Conservation (phyloP, 2,329 filamentous ascomycete genomes). For the Colletotrichum cordylinicola region DNA sequence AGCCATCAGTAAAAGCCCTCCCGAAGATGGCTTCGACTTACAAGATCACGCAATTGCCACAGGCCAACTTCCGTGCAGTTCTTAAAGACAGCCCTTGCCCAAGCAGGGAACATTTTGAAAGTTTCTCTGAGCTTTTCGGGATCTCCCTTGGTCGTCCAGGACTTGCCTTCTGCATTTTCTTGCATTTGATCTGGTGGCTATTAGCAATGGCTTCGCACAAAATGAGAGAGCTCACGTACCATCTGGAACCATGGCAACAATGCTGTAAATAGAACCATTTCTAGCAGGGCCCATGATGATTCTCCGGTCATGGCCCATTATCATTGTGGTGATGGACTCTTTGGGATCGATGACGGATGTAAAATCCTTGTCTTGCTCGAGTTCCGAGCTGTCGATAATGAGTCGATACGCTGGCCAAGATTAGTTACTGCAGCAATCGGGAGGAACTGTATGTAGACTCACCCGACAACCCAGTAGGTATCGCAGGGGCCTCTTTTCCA, state of each 20-base stretch:
- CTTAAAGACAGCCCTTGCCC: conserved; percentile 39
- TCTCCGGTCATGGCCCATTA: conserved; percentile 45
- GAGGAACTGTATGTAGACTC: neutral
- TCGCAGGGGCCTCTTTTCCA: conserved; percentile 21
- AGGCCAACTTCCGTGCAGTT: conserved; percentile 38
- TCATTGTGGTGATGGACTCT: conserved; percentile 48
- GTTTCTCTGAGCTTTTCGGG: conserved; percentile 40
- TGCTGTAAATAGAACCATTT: conserved; percentile 43
- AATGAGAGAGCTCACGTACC: neutral
- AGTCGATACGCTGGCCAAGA: conserved; percentile 36
- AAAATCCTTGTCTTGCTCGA: conserved; percentile 14
- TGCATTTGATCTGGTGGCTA: conserved; percentile 35
- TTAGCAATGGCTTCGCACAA: neutral
- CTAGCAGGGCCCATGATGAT: conserved; percentile 53
- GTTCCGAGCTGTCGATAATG: conserved; percentile 26
- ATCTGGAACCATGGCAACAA: conserved; percentile 51
- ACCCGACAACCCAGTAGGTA: conserved; percentile 39
- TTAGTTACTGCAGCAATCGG: neutral
- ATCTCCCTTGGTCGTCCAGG: conserved; percentile 44
- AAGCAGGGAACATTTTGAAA: conserved; percentile 45
- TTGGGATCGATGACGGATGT: conserved; percentile 37
- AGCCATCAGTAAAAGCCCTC: neutral
- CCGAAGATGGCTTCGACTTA: neutral
- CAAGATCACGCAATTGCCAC: conserved; percentile 50
- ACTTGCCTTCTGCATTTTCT: conserved; percentile 39